These are phyloP conservation scores for Clitopilus passeckerianus DNA, from an alignment of 768 basidiomycete genomes.

Conservation along the genomic window DNA sequence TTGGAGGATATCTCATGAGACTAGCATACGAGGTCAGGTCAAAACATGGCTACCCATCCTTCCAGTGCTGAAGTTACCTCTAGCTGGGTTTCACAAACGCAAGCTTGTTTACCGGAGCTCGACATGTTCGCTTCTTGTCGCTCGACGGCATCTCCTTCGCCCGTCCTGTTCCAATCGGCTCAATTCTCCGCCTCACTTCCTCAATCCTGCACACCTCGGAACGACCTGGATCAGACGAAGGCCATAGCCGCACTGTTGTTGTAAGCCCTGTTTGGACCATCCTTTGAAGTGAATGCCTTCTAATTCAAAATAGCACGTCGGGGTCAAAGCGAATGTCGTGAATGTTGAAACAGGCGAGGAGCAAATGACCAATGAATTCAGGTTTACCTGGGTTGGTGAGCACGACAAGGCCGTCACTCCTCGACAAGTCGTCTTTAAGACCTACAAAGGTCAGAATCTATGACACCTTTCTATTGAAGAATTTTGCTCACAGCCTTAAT, in stretches of 20 bases:
- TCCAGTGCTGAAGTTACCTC: neutral
- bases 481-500: conserved; percentile 7
- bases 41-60: neutral
- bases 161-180: conserved; percentile 80
- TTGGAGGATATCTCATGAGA: conserved; percentile 67
- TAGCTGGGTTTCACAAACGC: conserved; percentile 75
- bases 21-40: conserved; percentile 62
- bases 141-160: conserved; percentile 78
- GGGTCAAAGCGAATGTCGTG: conserved; percentile 68
- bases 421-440: conserved; percentile 58
- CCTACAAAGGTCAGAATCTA: conserved; percentile 55
- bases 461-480: neutral
- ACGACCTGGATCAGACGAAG: conserved; percentile 21
- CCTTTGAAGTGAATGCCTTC: neutral
- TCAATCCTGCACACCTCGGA: conserved; percentile 57
- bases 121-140: conserved; percentile 63
- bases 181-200: conserved; percentile 69
- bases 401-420: conserved; percentile 29
- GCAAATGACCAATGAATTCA: conserved; percentile 70
- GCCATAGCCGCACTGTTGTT: conserved; percentile 47
- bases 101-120: conserved; percentile 58
- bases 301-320: conserved; percentile 47
- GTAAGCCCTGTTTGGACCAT: conserved; percentile 32
- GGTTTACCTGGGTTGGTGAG: conserved; percentile 53
- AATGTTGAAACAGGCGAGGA: conserved; percentile 61